phyloP scores from a whole-genome alignment of 2,329 filamentous ascomycete species.

The Sporothrix curviconia region DNA sequence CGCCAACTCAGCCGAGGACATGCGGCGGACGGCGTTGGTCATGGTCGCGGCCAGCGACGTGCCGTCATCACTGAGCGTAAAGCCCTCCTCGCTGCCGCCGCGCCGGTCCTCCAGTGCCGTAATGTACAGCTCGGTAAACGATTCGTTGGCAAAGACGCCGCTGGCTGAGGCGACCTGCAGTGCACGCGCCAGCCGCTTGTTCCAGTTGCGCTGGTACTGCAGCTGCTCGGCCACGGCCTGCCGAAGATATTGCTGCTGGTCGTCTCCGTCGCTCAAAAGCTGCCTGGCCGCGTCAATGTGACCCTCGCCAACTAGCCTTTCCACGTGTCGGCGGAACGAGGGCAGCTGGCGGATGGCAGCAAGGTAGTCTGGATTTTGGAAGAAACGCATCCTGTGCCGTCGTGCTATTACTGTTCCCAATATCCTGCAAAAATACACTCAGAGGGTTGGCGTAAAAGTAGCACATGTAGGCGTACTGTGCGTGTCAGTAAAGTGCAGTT shows the following conservation, averaged over 20 bases:
- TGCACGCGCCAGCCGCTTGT: conserved; percentile 40
- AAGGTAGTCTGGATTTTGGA: conserved; percentile 51
- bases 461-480: conserved; percentile 75
- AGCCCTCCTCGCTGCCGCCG: conserved; percentile 29
- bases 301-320: conserved; percentile 38
- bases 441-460: conserved; percentile 76
- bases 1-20: conserved; percentile 45
- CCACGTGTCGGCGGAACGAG: conserved; percentile 58
- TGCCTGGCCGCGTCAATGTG: conserved; percentile 36
- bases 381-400: conserved; percentile 18
- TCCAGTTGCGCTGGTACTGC: conserved; percentile 24
- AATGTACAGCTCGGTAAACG: conserved; percentile 54
- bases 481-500: conserved; percentile 22
- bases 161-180: conserved; percentile 40
- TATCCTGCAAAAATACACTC: conserved; percentile 50
- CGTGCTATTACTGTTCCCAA: conserved; percentile 21
- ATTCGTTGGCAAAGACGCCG: conserved; percentile 22
- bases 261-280: conserved; percentile 40
- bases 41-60: conserved; percentile 37
- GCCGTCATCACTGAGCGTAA: conserved; percentile 36
- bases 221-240: conserved; percentile 39
- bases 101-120: conserved; percentile 39
- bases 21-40: conserved; percentile 52
- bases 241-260: neutral
- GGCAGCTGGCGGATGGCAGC: conserved; percentile 61